Evolutionary conservation across 108 stramenopile species (phyloP).

Genomic region (Skeletonema marinoi): DNA sequence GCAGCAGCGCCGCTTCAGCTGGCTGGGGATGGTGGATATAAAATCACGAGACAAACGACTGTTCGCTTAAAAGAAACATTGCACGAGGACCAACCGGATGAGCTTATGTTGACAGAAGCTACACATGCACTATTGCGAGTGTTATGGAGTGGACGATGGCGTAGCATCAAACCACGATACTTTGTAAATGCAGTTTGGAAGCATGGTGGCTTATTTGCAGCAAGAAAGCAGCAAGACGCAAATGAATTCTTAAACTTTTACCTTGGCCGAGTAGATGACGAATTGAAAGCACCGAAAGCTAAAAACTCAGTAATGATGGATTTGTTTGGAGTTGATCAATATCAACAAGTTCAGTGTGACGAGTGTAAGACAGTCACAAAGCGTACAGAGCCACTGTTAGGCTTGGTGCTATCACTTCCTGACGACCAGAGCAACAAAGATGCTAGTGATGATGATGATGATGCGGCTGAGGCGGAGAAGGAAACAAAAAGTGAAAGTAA

Average conservation of each 20-base stretch:
- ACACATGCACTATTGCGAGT: slow-evolving; percentile 51
- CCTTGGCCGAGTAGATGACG: slow-evolving; percentile 47
- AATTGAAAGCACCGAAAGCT: slow-evolving; percentile 35
- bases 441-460: background rate
- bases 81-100: slow-evolving; percentile 35
- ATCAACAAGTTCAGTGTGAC: slow-evolving; percentile 49
- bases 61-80: slow-evolving; percentile 32
- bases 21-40: slow-evolving; percentile 32
- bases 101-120: slow-evolving; percentile 49
- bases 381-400: slow-evolving; percentile 45
- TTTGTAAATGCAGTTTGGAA: slow-evolving; percentile 65
- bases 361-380: slow-evolving; percentile 42
- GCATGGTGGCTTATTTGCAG: slow-evolving; percentile 55
- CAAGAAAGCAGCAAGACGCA: slow-evolving; percentile 74
- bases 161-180: slow-evolving; percentile 33
- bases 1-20: slow-evolving; percentile 38
- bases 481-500: background rate
- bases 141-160: slow-evolving; percentile 49
- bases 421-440: background rate
- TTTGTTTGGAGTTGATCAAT: slow-evolving; percentile 50
- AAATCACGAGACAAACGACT: slow-evolving; percentile 35
- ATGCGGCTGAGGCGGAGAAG: background rate
- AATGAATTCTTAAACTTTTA: slow-evolving; percentile 73
- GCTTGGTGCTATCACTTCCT: slow-evolving; percentile 42
- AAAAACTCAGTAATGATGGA: slow-evolving; percentile 49